These are phyloP conservation scores for Zymoseptoria pseudotritici DNA, from an alignment of 2,329 filamentous ascomycete genomes.

Conservation along the genomic window DNA sequence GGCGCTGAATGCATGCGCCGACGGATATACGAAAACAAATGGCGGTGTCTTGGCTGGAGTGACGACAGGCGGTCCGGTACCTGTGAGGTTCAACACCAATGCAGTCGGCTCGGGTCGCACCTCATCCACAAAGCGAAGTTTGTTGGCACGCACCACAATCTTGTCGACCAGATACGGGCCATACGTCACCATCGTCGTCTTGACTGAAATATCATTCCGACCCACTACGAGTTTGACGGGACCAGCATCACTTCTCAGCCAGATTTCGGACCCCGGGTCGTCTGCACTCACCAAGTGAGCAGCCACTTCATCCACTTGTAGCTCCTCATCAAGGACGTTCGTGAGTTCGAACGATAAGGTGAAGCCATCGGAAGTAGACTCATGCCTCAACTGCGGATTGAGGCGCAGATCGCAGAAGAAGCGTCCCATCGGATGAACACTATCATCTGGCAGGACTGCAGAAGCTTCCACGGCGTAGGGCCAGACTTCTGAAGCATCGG, in stretches of 20 bases:
- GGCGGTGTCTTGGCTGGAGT: slow-evolving; percentile 17
- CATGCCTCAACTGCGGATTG: slow-evolving; percentile 61
- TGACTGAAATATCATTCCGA: slow-evolving; percentile 44
- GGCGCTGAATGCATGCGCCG: slow-evolving; percentile 60
- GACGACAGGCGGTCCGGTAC: slow-evolving; percentile 25
- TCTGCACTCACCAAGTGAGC: slow-evolving; percentile 54
- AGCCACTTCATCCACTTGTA: slow-evolving; percentile 58
- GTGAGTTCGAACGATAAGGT: slow-evolving; percentile 59
- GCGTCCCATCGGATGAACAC: slow-evolving; percentile 60
- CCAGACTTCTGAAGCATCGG: slow-evolving; percentile 33
- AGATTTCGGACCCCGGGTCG: slow-evolving; percentile 59
- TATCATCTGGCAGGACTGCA: slow-evolving; percentile 49
- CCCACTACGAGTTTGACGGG: slow-evolving; percentile 49
- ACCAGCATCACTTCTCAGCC: slow-evolving; percentile 46
- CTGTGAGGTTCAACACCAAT: slow-evolving; percentile 42
- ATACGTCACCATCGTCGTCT: slow-evolving; percentile 52
- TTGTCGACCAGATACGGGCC: slow-evolving; percentile 71
- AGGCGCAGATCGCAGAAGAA: slow-evolving; percentile 68
- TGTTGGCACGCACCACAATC: slow-evolving; percentile 57
- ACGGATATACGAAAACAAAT: slow-evolving; percentile 66
- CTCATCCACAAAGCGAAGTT: slow-evolving; percentile 60
- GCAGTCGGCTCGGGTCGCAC: slow-evolving; percentile 37
- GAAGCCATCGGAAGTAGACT: slow-evolving; percentile 67
- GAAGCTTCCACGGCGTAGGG: slow-evolving; percentile 43
- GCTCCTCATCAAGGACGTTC: slow-evolving; percentile 64